Base-by-base conservation (phyloP, 352 stramenopile genomes). In the Phytophthora multivora region DNA sequence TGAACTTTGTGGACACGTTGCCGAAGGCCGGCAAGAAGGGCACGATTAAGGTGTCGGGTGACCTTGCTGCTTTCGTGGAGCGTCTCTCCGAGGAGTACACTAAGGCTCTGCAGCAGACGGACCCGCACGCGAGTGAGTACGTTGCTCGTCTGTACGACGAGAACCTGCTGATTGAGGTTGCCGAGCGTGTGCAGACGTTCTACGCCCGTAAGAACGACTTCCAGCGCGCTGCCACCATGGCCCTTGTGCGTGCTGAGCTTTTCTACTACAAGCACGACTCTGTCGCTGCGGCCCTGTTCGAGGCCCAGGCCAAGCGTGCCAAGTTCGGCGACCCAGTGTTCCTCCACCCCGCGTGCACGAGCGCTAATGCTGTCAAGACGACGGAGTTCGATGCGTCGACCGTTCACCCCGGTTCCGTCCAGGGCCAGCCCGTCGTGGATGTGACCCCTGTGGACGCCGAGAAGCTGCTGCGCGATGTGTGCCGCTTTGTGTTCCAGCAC, bases 181-280 rank as follows among this genome's bases (percentile, higher is more conserved):
- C 97, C 9, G 73, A 89, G 28, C 79, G 79, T 21, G 88, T 97
- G 36, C 90, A 98, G 74, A 66, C 72, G 15, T 99, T 98, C 71
- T 98, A 95, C 74, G 72, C 87, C 38, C 83, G 87, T 46, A 89
- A 90, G 60, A 71, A 80, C 4, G 86, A 95, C 35, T 76, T 73
- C 15, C 55, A 65, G 15, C 89, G 95, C 40, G 95, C 95, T 35
- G 90, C 96, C 28, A 83, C 75, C 18, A 79, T 98, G 51, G 93
- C 95, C 31, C 83, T 98, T 45, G 84, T 98, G 28, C 83, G 89
- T 62, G 77, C 98, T 39, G 96, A 99, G 77, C 93, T 98, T 58
- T 89, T 98, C 28, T 98, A 99, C 77, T 99, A 99, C 80, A 97
- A 98, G 71, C 96, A 98, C 80, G 90, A 98, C 69, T 89, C 90